A percentile compares a stretch with the other conserved stretches of the same genome.
Conservation (phyloP, 257 asterid species). For the Eustoma russellianum region DNA sequence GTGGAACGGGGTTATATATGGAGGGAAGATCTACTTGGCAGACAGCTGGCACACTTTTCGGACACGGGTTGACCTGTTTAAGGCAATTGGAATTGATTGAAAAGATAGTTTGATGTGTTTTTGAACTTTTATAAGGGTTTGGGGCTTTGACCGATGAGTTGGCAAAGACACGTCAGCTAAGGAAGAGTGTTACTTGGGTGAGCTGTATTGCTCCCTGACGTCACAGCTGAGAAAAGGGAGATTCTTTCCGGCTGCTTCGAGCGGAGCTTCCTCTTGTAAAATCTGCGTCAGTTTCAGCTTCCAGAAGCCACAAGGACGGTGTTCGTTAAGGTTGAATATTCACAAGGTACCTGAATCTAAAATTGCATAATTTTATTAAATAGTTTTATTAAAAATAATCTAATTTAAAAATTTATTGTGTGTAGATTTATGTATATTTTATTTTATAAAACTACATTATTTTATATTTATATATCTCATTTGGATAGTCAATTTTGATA, state of each 20-base stretch:
- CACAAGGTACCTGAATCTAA: too few species aligned
- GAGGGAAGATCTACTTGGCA: neutral
- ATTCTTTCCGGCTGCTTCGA: neutral
- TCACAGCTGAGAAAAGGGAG: neutral
- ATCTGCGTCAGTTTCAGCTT: too few species aligned
- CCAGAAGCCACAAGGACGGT: too few species aligned
- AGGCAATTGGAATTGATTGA: neutral
- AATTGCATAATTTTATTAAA: too few species aligned
- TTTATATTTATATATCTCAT: too few species aligned
- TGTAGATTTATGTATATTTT: too few species aligned
- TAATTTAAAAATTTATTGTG: too few species aligned
- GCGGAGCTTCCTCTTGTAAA: too few species aligned
- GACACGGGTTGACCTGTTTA: conserved; percentile 33
- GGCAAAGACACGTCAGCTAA: neutral
- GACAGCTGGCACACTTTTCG: conserved; percentile 39
- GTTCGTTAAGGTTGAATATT: too few species aligned
- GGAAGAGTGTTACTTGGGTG: neutral
- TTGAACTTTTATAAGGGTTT: conserved; percentile 8
- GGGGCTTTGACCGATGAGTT: neutral
- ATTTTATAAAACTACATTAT: too few species aligned
- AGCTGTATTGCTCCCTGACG: neutral
- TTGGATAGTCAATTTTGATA: too few species aligned
- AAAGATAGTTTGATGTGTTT: conserved; percentile 17
- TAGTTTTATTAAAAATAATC: too few species aligned
- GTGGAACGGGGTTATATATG: conserved; percentile 33